A percentile compares a stretch with the other conserved stretches of the same genome.
These are phyloP conservation scores for Syzygium grande DNA, from an alignment of 345 rosid genomes.

Conservation along the genomic window DNA sequence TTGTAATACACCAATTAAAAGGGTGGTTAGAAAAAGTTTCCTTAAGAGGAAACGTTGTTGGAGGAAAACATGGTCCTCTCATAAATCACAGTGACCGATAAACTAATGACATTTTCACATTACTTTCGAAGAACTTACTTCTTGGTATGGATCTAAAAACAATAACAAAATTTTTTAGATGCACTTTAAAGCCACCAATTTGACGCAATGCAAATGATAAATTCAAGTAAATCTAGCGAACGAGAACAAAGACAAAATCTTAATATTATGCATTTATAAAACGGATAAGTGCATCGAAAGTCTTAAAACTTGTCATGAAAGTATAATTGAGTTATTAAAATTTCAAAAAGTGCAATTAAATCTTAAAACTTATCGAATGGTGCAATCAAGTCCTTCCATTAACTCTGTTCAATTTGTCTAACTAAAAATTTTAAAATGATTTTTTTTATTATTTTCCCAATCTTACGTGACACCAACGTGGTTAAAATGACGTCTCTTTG, in stretches of 20 bases:
- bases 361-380: too few relatives aligned
- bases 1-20: too few relatives aligned
- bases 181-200: background rate
- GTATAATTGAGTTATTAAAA: too few relatives aligned
- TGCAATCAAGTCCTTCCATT: background rate
- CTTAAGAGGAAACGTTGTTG: background rate
- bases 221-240: background rate
- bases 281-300: too few relatives aligned
- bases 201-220: too few relatives aligned
- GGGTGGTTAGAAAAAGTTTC: too few relatives aligned
- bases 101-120: background rate
- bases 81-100: background rate
- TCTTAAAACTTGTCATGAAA: too few relatives aligned
- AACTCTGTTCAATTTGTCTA: background rate
- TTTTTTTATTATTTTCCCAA: too few relatives aligned
- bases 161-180: background rate
- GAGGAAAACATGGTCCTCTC: background rate
- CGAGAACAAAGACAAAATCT: background rate
- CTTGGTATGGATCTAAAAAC: background rate
- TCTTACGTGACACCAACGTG: rapidly evolving
- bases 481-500: background rate
- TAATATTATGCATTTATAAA: too few relatives aligned
- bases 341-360: too few relatives aligned
- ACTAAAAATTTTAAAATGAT: too few relatives aligned
- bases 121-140: too few relatives aligned